Base-by-base conservation (phyloP, 2,329 filamentous ascomycete genomes). In the Aspergillus carbonarius region DNA sequence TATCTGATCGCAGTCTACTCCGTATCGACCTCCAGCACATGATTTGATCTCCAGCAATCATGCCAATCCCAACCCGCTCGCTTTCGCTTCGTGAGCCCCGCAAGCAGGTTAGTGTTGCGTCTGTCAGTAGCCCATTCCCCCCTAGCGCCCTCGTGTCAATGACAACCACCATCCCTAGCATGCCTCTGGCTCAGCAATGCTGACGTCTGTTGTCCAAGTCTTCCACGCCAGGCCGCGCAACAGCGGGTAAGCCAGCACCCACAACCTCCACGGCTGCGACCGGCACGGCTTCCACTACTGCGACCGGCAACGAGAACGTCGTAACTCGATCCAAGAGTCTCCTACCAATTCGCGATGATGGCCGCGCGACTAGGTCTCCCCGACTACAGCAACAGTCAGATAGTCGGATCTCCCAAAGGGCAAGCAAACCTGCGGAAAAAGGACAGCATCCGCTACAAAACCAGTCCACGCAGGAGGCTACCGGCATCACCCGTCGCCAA, bases 1-100 rank as follows among this genome's bases (percentile, higher is more conserved):
- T 25, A 42, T 32, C 40, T 23, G 12, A 32, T 54, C 32, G 17
- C 39, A 44, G 15, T 44, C 25, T 13, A n/a, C n/a, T n/a, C n/a
- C n/a, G n/a, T n/a, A 42, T 34, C 15, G 25, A 40, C 27, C 32
- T 40, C 35, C 32, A 18, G 15, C 44, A 49, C 39, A 49, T 42
- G 47, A 12, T 27, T 15, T 55, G 34, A 30, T 25, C 27, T 32
- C 30, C n/a, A 40, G 52, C 30, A 48, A 67, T n/a, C 52, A 77
- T 77, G 75, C 73, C 75, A 47, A 75, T 76, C 42, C 75, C 75
- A 17, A 76, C 73, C 32, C 73, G 74, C 23, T 74, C 73, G 13
- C 57, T 64, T 51, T 75, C 73, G 18, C 63, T 73, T 47, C 72
- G 72, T 37, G 74, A 74, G 34, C 69, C 72, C 42, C 69, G 68